Evolutionary conservation across 495 filamentous ascomycete genomes (phyloP), one percentile per base, ranked within the genome.

Genomic region (Penicillium daleae): DNA sequence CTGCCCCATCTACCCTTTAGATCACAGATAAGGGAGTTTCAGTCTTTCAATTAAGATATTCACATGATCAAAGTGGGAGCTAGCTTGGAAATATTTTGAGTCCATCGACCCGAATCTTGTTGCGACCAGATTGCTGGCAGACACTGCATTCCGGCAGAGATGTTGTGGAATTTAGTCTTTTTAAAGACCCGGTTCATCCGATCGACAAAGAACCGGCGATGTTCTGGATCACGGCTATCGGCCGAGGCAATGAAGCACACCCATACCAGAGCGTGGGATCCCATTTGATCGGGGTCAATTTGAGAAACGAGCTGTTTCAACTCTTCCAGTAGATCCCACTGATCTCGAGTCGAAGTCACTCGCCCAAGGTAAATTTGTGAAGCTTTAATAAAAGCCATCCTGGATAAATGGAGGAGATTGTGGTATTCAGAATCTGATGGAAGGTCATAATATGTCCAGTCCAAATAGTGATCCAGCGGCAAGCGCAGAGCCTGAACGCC

Each of bases 261-360:
- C 68, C 68, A 70, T 1, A 70, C 68, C 2, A 70, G 54, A n/a
- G 59, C 62, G 59, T 70, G 68, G 9, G 68, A 62, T 10, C 68
- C 68, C 12, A 46, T 39, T 56, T 65, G 65, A 1, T 67, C 50
- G 10, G 68, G 68, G 26, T 59, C 49, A 22, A 67, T 60, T 12
- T 60, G 62, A 32, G n/a, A 35, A 15, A 70, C 40, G 10, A 67
- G 52, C 26, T 60, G 42, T 21, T 60, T 64, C 17, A 70, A 24
- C 6, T 55, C 56, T 39, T 70, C 68, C 17, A 67, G 31, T 12
- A 54, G 48, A 9, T 61, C 33, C 65, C 65, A 70, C 10, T 64
- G 65, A 35, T 62, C 48, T 33, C 52, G 50, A 51, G 61, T 40
- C 0, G 62, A 61, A 1, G 59, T 53, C n/a, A 40, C 44, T 31